Base-by-base conservation (phyloP, 805 yeast genomes). In the Blastobotrys parvus region DNA sequence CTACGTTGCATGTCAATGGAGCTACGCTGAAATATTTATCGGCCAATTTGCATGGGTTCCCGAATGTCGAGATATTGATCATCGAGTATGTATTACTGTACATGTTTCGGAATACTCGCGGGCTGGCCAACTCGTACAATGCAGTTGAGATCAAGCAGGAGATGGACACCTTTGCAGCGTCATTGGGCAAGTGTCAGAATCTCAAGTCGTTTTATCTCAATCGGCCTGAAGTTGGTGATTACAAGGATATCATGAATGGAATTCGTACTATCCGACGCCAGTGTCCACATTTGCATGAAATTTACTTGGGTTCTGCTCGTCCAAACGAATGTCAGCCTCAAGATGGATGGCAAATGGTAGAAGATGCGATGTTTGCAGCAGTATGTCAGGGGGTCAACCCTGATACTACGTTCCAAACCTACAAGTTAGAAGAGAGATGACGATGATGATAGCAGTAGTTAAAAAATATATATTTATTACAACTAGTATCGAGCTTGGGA, bases 401-500 rank as follows among this genome's bases (percentile, higher is more conserved):
- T 25, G 29, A 25, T 11, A 25, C 11, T 7, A 25, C 29, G 7
- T 25, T 25, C 29, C 29, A 25, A 25, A 25, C 29, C 7, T 25
- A 25, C 29, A 25, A 25, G 29, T 25, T 25, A 11, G 11, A 25
- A 8, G 11, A 8, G n/a, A 7, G 19, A 15, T 32, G 11, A 15
- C 7, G 10, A 25, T 8, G 7, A 8, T 7, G 29, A 7, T 25
- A 25, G 10, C 7, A 31, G 7, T 31, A 15, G 17, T 10, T 31
- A 6, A 10, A 15, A 15, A 10, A 7, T 7, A 10, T 10, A 5
- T 11, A 11, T 31, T 7, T 31, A 15, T 10, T 31, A 31, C 17
- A 8, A 11, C 35, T 60, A 59, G 54, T 56, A 51, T 42, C 58
- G 56, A 41, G 53, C 46, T 49, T 51, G 50, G 50, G 50, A 35